These are phyloP conservation scores for Fraxinus greggii DNA, from an alignment of 305 asterid species.

Conservation along the genomic window DNA sequence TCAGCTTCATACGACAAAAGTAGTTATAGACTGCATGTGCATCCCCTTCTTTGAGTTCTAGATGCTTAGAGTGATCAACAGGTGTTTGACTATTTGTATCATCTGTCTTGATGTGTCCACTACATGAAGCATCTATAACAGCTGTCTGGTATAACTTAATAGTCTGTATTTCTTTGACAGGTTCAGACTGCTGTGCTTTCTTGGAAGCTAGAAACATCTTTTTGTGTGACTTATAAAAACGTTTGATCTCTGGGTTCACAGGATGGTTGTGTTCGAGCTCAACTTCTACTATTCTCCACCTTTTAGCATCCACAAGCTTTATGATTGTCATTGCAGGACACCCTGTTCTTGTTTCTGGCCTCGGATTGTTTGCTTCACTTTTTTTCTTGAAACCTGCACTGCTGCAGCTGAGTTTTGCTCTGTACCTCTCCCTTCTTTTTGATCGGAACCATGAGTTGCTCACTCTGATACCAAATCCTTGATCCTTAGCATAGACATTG, in stretches of 20 bases:
- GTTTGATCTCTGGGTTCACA: conserved; percentile 52
- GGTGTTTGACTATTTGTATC: conserved; percentile 26
- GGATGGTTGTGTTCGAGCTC: conserved; percentile 65
- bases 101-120: conserved; percentile 33
- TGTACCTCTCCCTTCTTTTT: conserved; percentile 56
- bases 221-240: conserved; percentile 61
- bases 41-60: conserved; percentile 59
- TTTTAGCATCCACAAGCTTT: conserved; percentile 55
- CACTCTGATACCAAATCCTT: conserved; percentile 63
- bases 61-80: conserved; percentile 40
- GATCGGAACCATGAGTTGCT: conserved; percentile 70
- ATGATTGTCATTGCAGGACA: conserved; percentile 64
- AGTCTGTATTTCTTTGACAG: conserved; percentile 56
- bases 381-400: conserved; percentile 68
- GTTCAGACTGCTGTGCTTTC: conserved; percentile 33
- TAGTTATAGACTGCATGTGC: conserved; percentile 50
- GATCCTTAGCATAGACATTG: conserved; percentile 57
- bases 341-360: conserved; percentile 70
- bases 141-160: conserved; percentile 49
- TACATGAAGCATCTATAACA: conserved; percentile 27
- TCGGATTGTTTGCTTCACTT: conserved; percentile 55
- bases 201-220: conserved; percentile 49
- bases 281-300: conserved; percentile 63
- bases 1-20: conserved; percentile 63
- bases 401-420: conserved; percentile 69